Conservation (phyloP, 192 early-diverging fungal species). For the Podila clonocystis region DNA sequence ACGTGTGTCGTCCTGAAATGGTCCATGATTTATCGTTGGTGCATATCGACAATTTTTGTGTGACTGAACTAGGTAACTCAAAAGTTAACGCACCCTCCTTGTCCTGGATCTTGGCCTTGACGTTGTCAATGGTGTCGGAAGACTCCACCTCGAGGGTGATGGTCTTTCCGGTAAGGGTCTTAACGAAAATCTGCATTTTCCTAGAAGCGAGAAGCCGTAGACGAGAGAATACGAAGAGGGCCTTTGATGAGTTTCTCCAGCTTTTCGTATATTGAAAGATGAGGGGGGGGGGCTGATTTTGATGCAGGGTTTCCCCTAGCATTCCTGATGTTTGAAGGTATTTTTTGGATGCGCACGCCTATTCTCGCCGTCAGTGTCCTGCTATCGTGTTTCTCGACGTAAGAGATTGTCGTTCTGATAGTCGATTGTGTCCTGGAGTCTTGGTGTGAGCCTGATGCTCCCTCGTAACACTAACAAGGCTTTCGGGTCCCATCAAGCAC, state of each 20-base stretch:
- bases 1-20: too few species aligned
- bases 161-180: slow-evolving; percentile 88
- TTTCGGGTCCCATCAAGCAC: too few species aligned
- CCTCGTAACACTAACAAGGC: too few species aligned
- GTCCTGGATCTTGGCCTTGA: slow-evolving; percentile 97
- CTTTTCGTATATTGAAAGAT: background rate
- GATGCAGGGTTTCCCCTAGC: background rate
- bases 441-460: too few species aligned
- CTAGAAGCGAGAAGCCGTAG: slow-evolving; percentile 10
- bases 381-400: too few species aligned
- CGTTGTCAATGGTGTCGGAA: slow-evolving; percentile 90
- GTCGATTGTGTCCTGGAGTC: too few species aligned
- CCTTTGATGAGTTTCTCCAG: slow-evolving; percentile 1
- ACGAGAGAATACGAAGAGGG: background rate
- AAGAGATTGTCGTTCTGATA: too few species aligned
- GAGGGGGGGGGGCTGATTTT: background rate
- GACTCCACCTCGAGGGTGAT: slow-evolving; percentile 94
- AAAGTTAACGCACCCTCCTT: slow-evolving; percentile 78
- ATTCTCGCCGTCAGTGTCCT: too few species aligned
- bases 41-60: too few species aligned
- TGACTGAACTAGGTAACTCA: background rate
- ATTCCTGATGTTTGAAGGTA: too few species aligned
- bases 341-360: too few species aligned
- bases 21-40: too few species aligned
- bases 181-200: slow-evolving; percentile 89